A percentile compares a stretch with the other conserved stretches of the same genome.
Conservation (phyloP, 306 rosid genomes). For the Cucurbita pepo region DNA sequence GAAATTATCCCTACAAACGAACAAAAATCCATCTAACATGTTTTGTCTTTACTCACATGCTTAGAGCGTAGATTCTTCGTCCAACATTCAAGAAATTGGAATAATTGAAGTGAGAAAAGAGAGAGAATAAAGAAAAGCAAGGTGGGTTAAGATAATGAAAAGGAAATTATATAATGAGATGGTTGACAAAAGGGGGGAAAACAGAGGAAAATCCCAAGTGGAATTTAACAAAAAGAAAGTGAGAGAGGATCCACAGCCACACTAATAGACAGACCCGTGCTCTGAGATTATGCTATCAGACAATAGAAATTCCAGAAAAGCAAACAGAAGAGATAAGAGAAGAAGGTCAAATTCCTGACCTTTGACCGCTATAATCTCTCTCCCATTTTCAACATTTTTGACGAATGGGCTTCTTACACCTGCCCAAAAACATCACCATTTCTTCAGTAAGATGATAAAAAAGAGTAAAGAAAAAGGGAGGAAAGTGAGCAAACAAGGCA, state of each 20-base stretch:
- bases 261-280: background rate
- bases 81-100: background rate
- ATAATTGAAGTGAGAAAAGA: background rate
- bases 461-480: background rate
- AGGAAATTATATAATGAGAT: background rate
- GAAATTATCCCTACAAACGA: too few relatives aligned
- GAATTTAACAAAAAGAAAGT: background rate
- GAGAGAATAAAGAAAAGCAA: background rate
- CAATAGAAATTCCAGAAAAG: conserved; percentile 1
- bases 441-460: background rate
- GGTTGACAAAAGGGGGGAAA: background rate
- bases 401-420: background rate
- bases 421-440: background rate
- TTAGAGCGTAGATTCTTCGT: too few relatives aligned
- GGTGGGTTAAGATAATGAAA: background rate
- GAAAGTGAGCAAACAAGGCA: conserved; percentile 2
- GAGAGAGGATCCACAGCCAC: background rate
- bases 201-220: background rate
- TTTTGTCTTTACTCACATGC: too few relatives aligned
- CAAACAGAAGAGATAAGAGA: background rate
- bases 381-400: background rate
- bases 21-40: too few relatives aligned
- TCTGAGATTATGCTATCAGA: background rate
- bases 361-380: background rate
- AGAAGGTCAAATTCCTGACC: background rate